Conservation (phyloP, 202 grass and related monocot species). For the Setaria italica region DNA sequence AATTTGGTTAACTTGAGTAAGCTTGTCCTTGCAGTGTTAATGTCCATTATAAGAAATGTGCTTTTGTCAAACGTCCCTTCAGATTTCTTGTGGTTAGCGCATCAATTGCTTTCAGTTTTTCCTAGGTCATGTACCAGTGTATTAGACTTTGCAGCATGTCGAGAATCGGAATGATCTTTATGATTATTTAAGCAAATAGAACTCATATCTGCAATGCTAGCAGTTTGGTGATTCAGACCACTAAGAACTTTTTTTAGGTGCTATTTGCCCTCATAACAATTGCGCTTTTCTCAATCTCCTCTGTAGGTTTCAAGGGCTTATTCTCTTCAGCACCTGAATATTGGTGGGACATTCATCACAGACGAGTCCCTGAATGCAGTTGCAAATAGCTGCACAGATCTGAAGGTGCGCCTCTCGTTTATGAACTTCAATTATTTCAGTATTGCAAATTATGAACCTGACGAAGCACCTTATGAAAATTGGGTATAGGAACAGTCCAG, state of each 20-base stretch:
- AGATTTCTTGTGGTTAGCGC: slow-evolving; percentile 46
- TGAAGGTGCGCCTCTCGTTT: slow-evolving; percentile 58
- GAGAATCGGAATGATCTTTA: not conserved
- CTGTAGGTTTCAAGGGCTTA: slow-evolving; percentile 83
- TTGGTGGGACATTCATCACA: slow-evolving; percentile 92
- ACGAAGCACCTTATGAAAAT: not conserved
- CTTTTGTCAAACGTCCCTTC: slow-evolving; percentile 28
- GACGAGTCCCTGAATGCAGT: slow-evolving; percentile 88
- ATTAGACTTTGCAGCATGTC: not conserved
- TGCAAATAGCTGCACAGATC: slow-evolving; percentile 63
- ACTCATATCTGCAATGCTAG: not conserved
- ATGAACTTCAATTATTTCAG: not conserved
- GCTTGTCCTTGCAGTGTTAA: not conserved
- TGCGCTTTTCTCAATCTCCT: slow-evolving; percentile 2
- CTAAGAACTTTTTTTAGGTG: not conserved
- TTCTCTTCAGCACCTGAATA: slow-evolving; percentile 87
- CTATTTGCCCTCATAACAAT: not conserved
- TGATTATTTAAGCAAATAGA: not conserved
- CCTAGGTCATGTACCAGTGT: not conserved
- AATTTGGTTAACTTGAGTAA: not conserved
- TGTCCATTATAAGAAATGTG: not conserved
- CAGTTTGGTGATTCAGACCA: not conserved
- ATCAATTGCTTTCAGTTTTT: not conserved
- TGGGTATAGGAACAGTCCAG: not conserved
- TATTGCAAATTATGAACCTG: not conserved